These are phyloP conservation scores for Castanea crenata DNA, from an alignment of 306 rosid species.

Conservation along the genomic window DNA sequence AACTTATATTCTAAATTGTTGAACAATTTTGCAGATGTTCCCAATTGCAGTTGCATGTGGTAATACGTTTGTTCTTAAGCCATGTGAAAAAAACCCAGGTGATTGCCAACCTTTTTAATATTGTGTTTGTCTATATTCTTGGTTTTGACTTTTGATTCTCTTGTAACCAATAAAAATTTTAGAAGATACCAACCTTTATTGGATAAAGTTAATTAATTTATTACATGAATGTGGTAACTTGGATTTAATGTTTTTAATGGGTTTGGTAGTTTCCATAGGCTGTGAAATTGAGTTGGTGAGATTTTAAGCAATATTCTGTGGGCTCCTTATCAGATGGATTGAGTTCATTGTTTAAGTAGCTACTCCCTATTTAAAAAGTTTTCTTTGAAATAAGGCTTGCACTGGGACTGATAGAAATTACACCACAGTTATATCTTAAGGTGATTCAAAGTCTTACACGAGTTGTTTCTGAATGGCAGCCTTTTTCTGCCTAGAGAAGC, in stretches of 20 bases:
- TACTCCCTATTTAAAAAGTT: background rate
- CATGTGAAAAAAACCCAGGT: constrained; percentile 75
- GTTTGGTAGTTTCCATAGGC: background rate
- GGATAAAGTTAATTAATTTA: background rate
- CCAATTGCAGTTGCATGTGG: constrained; percentile 76
- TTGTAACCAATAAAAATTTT: background rate
- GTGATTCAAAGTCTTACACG: background rate
- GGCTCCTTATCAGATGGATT: background rate
- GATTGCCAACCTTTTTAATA: constrained; percentile 8
- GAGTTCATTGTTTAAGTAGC: background rate
- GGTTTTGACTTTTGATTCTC: background rate
- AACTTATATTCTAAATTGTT: constrained; percentile 17
- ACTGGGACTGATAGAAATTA: background rate
- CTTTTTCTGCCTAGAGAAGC: too few relatives aligned
- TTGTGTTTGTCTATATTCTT: constrained; percentile 8
- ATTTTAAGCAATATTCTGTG: background rate
- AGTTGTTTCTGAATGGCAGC: too few relatives aligned
- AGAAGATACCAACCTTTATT: background rate
- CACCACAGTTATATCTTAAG: background rate
- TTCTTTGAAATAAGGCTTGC: constrained; percentile 4
- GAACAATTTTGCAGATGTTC: constrained; percentile 55
- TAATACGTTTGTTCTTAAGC: constrained; percentile 70
- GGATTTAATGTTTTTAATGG: background rate
- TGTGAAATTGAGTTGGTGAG: background rate
- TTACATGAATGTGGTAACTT: background rate